Conservation (phyloP, 306 rosid genomes). For the Adenanthera pavonina region DNA sequence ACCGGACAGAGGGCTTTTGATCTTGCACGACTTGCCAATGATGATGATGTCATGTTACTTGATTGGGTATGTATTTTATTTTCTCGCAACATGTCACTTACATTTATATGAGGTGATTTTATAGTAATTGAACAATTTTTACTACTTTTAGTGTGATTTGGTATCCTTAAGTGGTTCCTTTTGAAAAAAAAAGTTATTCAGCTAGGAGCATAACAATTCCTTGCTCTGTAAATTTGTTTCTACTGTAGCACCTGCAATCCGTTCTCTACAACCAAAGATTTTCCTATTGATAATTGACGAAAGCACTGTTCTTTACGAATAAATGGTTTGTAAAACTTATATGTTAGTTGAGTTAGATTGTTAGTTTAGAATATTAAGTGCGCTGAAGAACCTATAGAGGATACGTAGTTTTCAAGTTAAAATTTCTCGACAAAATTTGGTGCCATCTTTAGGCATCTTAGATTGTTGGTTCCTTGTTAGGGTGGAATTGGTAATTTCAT, state of each 20-base stretch:
- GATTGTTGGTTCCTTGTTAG: background rate
- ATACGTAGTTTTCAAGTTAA: background rate
- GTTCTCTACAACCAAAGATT: background rate
- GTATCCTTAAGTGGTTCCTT: background rate
- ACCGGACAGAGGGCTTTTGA: slow-evolving; percentile 30
- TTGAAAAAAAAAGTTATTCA: background rate
- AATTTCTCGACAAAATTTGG: background rate
- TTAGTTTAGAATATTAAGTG: background rate
- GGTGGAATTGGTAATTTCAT: background rate
- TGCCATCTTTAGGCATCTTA: background rate
- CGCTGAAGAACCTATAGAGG: background rate
- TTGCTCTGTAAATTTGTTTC: background rate
- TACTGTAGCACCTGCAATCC: background rate
- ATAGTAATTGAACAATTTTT: background rate
- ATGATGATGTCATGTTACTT: slow-evolving; percentile 38
- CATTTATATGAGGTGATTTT: background rate
- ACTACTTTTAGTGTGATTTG: background rate
- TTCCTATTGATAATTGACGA: background rate
- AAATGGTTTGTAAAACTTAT: background rate
- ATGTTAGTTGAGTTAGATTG: background rate
- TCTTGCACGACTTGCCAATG: slow-evolving; percentile 29
- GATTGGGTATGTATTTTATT: slow-evolving; percentile 35
- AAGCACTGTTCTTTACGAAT: background rate
- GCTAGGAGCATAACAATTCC: background rate
- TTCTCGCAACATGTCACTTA: background rate